Conservation (phyloP, 139 green algal species). For the Astrephomene gubernaculifera region DNA sequence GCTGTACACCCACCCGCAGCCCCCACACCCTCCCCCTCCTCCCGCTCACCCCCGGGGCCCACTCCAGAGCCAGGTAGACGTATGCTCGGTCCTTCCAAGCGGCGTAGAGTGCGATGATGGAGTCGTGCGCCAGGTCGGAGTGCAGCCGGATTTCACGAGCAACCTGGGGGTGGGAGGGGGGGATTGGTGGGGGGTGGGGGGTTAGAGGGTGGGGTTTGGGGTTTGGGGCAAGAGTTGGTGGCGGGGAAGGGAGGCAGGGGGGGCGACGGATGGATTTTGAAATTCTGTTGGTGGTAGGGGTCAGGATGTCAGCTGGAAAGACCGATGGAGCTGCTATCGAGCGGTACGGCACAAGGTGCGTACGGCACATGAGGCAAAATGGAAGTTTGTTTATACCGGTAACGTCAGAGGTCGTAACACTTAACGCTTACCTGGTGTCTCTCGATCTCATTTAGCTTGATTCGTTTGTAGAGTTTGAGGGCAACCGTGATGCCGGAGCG, state of each 20-base stretch:
- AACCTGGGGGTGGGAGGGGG: slow-evolving; percentile 52
- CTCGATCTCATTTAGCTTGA: slow-evolving; percentile 57
- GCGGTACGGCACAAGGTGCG: too few species aligned
- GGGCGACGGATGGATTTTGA: too few species aligned
- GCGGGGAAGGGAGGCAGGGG: not conserved
- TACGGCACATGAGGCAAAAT: too few species aligned
- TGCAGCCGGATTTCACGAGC: slow-evolving; percentile 73
- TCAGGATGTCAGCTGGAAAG: too few species aligned
- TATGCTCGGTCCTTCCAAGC: slow-evolving; percentile 71
- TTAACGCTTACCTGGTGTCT: slow-evolving; percentile 47
- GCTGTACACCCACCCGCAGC: not conserved
- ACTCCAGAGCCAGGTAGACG: slow-evolving; percentile 73
- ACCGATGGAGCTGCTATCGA: too few species aligned
- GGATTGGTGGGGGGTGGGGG: not conserved
- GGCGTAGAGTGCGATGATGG: slow-evolving; percentile 71
- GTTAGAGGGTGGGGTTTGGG: too few species aligned
- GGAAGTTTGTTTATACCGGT: too few species aligned
- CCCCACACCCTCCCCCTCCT: not conserved
- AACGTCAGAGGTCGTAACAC: too few species aligned
- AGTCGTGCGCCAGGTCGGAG: slow-evolving; percentile 59
- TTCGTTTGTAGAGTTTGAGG: slow-evolving; percentile 71
- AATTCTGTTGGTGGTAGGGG: too few species aligned
- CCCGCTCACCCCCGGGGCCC: slow-evolving; percentile 64
- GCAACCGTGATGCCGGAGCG: slow-evolving; percentile 63
- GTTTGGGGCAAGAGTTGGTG: too few species aligned